These are phyloP conservation scores for Ascomycota sp. DNA, from an alignment of 2,329 filamentous ascomycete genomes.

Conservation along the genomic window DNA sequence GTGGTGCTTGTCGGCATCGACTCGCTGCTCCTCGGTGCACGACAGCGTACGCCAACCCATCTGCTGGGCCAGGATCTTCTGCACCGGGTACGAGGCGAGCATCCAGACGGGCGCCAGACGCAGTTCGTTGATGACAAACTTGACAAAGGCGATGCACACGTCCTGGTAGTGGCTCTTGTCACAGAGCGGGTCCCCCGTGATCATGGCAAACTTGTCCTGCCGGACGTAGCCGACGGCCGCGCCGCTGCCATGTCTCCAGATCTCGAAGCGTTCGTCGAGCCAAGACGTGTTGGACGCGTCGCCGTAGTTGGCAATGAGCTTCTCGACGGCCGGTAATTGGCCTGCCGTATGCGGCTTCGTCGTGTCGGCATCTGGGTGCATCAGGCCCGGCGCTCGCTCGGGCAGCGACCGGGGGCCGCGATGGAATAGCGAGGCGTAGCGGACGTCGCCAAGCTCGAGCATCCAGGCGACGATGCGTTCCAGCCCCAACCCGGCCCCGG, in stretches of 20 bases:
- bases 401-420: conserved; percentile 79
- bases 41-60: conserved; percentile 79
- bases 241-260: conserved; percentile 73
- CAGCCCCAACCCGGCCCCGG: conserved; percentile 73
- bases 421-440: conserved; percentile 70
- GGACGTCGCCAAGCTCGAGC: conserved; percentile 72
- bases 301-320: conserved; percentile 87
- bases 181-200: conserved; percentile 74
- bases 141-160: conserved; percentile 54
- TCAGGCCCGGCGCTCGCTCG: conserved; percentile 41
- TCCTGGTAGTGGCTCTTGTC: conserved; percentile 55
- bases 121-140: conserved; percentile 49
- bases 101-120: conserved; percentile 71
- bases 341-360: conserved; percentile 23
- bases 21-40: conserved; percentile 73
- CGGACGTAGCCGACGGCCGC: conserved; percentile 71
- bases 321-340: conserved; percentile 54
- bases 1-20: conserved; percentile 55
- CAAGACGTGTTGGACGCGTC: conserved; percentile 88
- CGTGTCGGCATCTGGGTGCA: conserved; percentile 76
- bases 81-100: conserved; percentile 57
- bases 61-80: conserved; percentile 60
- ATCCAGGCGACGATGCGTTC: conserved; percentile 78
- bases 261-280: conserved; percentile 72
- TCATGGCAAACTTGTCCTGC: conserved; percentile 58